Evolutionary conservation across 73 alveolate species (phyloP).

Genomic region (Chromera velia): DNA sequence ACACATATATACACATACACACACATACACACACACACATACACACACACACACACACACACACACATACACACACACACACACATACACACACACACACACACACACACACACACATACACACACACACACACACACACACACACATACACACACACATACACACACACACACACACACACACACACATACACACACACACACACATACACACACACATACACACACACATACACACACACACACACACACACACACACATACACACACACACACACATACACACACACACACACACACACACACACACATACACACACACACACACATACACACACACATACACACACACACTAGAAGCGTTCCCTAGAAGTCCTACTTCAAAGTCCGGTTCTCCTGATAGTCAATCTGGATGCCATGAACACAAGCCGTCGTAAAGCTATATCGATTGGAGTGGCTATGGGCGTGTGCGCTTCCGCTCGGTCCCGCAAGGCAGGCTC

Average conservation of each 20-base stretch:
- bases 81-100: conserved; percentile 16
- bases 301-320: conserved; percentile 14
- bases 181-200: conserved; percentile 13
- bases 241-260: conserved; percentile 14
- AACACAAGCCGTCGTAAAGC: too few relatives aligned
- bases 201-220: conserved; percentile 13
- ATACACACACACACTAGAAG: conserved; percentile 12
- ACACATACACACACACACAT: conserved; percentile 10
- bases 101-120: conserved; percentile 13
- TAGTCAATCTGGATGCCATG: too few relatives aligned
- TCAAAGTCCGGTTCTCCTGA: too few relatives aligned
- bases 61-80: conserved; percentile 12
- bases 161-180: conserved; percentile 14
- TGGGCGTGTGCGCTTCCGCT: too few relatives aligned
- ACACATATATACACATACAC: conserved; percentile 9
- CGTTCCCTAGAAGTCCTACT: too few relatives aligned
- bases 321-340: conserved; percentile 16
- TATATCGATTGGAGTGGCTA: too few relatives aligned
- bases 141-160: conserved; percentile 12
- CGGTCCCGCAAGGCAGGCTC: too few relatives aligned
- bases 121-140: conserved; percentile 14
- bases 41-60: conserved; percentile 15
- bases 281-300: conserved; percentile 15
- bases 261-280: conserved; percentile 14
- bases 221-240: conserved; percentile 11